Evolutionary conservation across 2,329 filamentous ascomycete genomes (phyloP), one percentile per base, ranked within the genome.

Genomic region (Hymenoscyphus salicellus): DNA sequence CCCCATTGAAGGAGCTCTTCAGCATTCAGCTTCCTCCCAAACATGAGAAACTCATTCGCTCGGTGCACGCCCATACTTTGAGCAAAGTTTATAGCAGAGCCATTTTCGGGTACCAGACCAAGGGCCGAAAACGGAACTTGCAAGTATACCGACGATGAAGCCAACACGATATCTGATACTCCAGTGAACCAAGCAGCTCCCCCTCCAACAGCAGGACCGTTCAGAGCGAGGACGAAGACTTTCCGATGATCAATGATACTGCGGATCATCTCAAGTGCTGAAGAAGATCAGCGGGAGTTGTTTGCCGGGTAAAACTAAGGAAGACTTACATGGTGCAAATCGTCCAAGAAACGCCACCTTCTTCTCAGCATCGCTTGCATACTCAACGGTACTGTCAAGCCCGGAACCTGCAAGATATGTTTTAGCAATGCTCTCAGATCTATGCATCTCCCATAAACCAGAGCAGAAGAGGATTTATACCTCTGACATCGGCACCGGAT

Each of bases 31-130:
- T 82, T 81, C 20, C 78, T 75, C 2, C 81, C 81, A 64, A 83
- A 82, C 80, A 83, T 82, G 17, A 83, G 74, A 65, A 83, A 81
- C 68, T 83, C 81, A 67, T 83, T 83, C 0, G 81, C 76, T 57
- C 81, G 80, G 66, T 81, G 81, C 5, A 82, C 78, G 30, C 81
- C 81, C 59, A 83, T 81, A 55, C 75, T 76, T 67, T 82, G 79
- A 0, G 80, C 75, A 64, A 83, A 79, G 14, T 75, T 78, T 26
- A 79, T 72, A 0, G 81, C 79, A 0, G 78, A 80, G 0, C 81
- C 81, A 66, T 80, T 79, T 61, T 83, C 81, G 0, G 81, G 81
- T 0, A 83, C 81, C 0, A 83, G 74, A 0, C 77, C 81, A 0
- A 83, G 76, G 0, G 80, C 79, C 10, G 70, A 77, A 71, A 83